A percentile compares a stretch with the other conserved stretches of the same genome.
Conservation (phyloP, 345 rosid genomes). For the Rhodamnia argentea region DNA sequence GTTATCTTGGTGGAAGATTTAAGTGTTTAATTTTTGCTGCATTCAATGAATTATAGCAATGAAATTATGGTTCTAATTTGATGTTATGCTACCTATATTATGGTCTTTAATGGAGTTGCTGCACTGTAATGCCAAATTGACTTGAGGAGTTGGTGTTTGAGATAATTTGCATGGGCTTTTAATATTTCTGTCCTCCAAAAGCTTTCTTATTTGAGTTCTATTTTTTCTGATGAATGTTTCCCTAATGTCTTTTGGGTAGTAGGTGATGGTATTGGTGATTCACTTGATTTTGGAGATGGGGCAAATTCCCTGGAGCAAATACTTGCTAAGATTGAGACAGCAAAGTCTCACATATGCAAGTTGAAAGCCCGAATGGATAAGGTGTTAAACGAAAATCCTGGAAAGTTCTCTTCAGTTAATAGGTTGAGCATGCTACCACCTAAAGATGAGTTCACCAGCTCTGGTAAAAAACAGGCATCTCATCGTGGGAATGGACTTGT, state of each 20-base stretch:
- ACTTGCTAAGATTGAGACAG: conserved; percentile 50
- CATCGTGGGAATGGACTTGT: conserved; percentile 23
- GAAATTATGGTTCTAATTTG: background rate
- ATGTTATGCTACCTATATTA: background rate
- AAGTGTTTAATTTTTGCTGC: background rate
- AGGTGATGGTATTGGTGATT: conserved; percentile 12
- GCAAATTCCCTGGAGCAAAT: conserved; percentile 42
- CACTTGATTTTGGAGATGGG: conserved; percentile 30
- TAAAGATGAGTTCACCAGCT: conserved; percentile 20
- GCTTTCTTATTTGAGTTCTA: background rate
- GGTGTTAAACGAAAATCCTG: conserved; percentile 47
- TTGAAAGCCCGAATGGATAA: conserved; percentile 54
- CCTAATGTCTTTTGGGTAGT: background rate
- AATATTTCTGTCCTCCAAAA: background rate
- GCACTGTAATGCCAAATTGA: background rate
- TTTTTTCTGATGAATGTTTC: background rate
- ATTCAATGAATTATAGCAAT: background rate
- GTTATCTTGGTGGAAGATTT: background rate
- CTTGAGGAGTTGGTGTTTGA: background rate
- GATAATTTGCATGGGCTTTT: background rate
- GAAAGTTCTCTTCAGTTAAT: conserved; percentile 38
- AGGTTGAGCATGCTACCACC: conserved; percentile 26
- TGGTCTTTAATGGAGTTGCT: background rate
- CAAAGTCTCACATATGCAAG: conserved; percentile 27
- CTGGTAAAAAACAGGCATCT: conserved; percentile 27